Evolutionary conservation across 345 rosid species (phyloP).

Genomic region (Bruguiera parviflora): DNA sequence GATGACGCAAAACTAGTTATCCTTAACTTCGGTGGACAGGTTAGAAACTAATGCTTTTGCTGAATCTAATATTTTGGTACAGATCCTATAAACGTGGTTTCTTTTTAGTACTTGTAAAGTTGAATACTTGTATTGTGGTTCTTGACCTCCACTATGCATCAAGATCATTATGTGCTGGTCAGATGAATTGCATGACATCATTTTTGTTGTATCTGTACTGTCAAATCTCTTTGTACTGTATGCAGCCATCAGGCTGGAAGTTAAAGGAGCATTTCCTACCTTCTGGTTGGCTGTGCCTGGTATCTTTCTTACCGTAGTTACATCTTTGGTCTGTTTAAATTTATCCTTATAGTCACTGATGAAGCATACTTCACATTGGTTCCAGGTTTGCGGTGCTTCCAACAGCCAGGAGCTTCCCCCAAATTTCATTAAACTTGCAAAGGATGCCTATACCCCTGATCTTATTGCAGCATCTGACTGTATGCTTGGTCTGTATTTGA

Average conservation of each 20-base stretch:
- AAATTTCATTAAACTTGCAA: conserved; percentile 82
- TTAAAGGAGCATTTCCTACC: conserved; percentile 83
- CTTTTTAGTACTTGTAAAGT: background rate
- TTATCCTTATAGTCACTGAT: conserved; percentile 8
- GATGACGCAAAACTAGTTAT: conserved; percentile 84
- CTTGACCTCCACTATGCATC: background rate
- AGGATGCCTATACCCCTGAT: conserved; percentile 98
- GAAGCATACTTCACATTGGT: conserved; percentile 20
- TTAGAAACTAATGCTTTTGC: conserved; percentile 14
- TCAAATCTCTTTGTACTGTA: conserved; percentile 1
- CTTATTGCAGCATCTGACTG: conserved; percentile 98
- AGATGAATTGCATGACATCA: background rate
- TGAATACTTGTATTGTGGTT: background rate
- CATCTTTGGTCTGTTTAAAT: background rate
- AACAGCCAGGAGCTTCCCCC: conserved; percentile 80
- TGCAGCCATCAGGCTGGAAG: conserved; percentile 96
- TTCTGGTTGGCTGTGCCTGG: conserved; percentile 95
- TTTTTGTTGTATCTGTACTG: conserved; percentile 1
- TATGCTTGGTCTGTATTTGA: conserved; percentile 84
- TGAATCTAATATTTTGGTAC: background rate
- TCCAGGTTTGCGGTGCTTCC: conserved; percentile 96
- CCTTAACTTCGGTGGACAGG: conserved; percentile 99
- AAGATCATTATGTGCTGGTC: background rate
- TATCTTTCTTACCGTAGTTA: conserved; percentile 21
- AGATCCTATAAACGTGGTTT: background rate